Base-by-base conservation (phyloP, 108 stramenopile species). In the Phaeodactylum tricornutum region DNA sequence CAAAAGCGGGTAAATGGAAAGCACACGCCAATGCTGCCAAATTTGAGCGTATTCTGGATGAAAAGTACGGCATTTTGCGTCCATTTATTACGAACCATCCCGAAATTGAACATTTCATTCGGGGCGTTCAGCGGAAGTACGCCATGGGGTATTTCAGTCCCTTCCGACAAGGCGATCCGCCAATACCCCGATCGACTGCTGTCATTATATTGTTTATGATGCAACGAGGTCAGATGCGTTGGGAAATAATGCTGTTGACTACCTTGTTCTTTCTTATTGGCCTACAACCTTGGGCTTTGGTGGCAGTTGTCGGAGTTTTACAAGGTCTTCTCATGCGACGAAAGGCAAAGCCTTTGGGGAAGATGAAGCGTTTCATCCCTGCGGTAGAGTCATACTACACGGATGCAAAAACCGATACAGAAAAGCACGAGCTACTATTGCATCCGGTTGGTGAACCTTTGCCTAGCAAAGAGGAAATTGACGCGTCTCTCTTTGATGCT, bases 221-320 rank as follows among this genome's bases (percentile, higher is more conserved):
- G 83, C 75, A 84, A 28, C 55, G 88, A 26, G 77, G 81, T 28
- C 57, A 65, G 17, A 57, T 87, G 11, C 17, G 53, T 24, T 62
- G 64, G 73, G 61, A 84, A 34, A 60, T 74, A 1, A 15, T 80
- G 44, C 12, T 75, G 6, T 50, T 92, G 50, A 61, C 81, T 14
- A 60, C 72, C 0, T 47, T 71, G 0, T 92, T 87, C 55, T 72
- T 77, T n/a, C 27, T 92, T 38, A 69, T 92, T 14, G 90, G 90
- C 5, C 55, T 92, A 43, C 83, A 85, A 50, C 85, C 90, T 6
- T 92, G 90, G 90, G 90, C 90, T 1, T 55, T 92, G 55, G 83
- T 92, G 5, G 61, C 53, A 1, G 16, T 92, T 30, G 81, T 92
- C 4, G 61, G 59, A 7, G 17, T 83, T 2, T 58, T 71, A 0